Evolutionary conservation across 306 rosid genomes (phyloP).

Genomic region (Coriaria nepalensis): DNA sequence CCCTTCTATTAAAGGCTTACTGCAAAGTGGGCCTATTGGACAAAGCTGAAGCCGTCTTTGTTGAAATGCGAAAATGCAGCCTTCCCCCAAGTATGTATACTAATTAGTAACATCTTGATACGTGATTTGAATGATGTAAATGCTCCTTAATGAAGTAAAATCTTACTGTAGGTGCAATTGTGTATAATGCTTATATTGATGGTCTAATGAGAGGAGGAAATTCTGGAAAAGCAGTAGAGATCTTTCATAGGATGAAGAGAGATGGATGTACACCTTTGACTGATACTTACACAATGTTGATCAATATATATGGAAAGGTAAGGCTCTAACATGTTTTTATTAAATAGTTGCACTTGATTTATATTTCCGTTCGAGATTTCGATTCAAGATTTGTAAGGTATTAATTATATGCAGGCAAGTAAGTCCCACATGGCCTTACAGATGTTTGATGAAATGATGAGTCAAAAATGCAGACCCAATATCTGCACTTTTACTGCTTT

Average conservation of each 20-base stretch:
- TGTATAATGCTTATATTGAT: slow-evolving; percentile 71
- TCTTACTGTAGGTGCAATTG: slow-evolving; percentile 38
- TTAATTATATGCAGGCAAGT: slow-evolving; percentile 38
- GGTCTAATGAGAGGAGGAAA: slow-evolving; percentile 70
- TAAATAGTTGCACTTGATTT: too few species aligned
- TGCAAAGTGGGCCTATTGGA: slow-evolving; percentile 56
- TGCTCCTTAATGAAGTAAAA: too few species aligned
- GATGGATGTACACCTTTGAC: slow-evolving; percentile 58
- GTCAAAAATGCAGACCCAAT: slow-evolving; percentile 56
- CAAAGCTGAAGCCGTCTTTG: slow-evolving; percentile 78
- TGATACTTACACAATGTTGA: slow-evolving; percentile 68
- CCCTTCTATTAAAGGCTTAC: slow-evolving; percentile 76
- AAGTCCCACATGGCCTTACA: slow-evolving; percentile 66
- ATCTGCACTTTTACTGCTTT: slow-evolving; percentile 86
- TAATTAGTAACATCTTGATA: background rate
- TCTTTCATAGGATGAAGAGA: slow-evolving; percentile 70
- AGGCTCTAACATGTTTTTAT: slow-evolving; percentile 8
- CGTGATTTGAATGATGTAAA: background rate
- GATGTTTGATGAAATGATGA: slow-evolving; percentile 59
- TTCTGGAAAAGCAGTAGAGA: slow-evolving; percentile 54
- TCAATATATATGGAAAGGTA: slow-evolving; percentile 83
- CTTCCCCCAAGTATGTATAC: slow-evolving; percentile 57
- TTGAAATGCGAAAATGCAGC: slow-evolving; percentile 61
- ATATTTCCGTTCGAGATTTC: too few species aligned
- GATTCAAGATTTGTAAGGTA: slow-evolving; percentile 9